Conservation (phyloP, 805 yeast species). For the Ogataea thermomethanolica region DNA sequence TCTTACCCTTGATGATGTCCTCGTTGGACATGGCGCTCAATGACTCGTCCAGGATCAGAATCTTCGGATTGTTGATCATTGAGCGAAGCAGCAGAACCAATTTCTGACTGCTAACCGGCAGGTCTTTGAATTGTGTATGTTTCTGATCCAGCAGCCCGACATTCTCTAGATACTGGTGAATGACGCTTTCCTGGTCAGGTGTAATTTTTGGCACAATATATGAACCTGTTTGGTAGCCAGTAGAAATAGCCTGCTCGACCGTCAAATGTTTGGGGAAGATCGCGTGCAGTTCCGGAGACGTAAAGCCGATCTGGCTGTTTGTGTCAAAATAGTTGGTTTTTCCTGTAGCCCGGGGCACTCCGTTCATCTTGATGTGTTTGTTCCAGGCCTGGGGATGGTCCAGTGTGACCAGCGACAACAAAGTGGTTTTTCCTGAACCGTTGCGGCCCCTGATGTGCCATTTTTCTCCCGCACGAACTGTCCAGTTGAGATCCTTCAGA, state of each 20-base stretch:
- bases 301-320: constrained; percentile 74
- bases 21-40: constrained; percentile 82
- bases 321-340: constrained; percentile 70
- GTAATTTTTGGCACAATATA: constrained; percentile 46
- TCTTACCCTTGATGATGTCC: constrained; percentile 53
- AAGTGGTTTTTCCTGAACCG: constrained; percentile 92
- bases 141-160: constrained; percentile 41
- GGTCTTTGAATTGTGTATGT: constrained; percentile 45
- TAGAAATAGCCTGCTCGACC: constrained; percentile 55
- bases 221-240: constrained; percentile 75
- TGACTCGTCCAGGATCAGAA: constrained; percentile 87
- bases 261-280: constrained; percentile 63
- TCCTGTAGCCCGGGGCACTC: constrained; percentile 71
- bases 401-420: constrained; percentile 78
- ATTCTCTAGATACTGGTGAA: constrained; percentile 44
- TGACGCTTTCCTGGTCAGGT: constrained; percentile 34
- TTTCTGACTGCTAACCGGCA: constrained; percentile 74
- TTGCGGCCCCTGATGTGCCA: constrained; percentile 91
- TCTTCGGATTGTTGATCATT: constrained; percentile 68
- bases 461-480: constrained; percentile 63
- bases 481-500: constrained; percentile 61
- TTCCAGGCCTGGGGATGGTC: constrained; percentile 98
- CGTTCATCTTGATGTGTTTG: constrained; percentile 57
- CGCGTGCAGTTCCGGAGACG: constrained; percentile 91
- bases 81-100: constrained; percentile 73